phyloP scores from a whole-genome alignment of 73 alveolate genomes.

The Diophrys sp. region DNA sequence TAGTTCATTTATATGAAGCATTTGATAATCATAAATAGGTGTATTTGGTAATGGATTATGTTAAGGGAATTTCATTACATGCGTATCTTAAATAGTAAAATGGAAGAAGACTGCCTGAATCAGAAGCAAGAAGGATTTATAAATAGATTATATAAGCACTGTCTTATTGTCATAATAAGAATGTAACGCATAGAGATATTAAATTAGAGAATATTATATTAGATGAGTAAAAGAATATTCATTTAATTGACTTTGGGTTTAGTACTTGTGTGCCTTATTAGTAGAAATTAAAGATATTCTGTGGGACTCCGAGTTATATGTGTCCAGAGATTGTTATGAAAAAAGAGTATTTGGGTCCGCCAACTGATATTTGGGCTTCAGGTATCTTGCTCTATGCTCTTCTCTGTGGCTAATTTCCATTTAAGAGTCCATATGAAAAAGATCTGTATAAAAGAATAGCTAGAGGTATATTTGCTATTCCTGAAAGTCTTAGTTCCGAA shows the following conservation, averaged over 20 bases:
- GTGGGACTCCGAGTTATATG: conserved; percentile 91
- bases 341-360: conserved; percentile 60
- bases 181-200: conserved; percentile 87
- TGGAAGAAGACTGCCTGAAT: conserved; percentile 62
- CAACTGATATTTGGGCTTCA: conserved; percentile 62
- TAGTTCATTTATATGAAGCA: conserved; percentile 80
- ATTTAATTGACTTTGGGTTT: conserved; percentile 86
- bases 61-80: conserved; percentile 86
- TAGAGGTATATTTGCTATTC: neutral
- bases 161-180: conserved; percentile 70
- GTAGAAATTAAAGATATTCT: conserved; percentile 52
- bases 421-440: conserved; percentile 50
- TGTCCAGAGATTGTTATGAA: conserved; percentile 70
- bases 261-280: conserved; percentile 63
- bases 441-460: conserved; percentile 57
- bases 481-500: neutral
- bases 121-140: conserved; percentile 79
- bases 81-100: conserved; percentile 66
- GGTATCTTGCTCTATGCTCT: conserved; percentile 54
- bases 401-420: conserved; percentile 61
- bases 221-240: conserved; percentile 67
- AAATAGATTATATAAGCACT: conserved; percentile 75
- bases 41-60: conserved; percentile 83
- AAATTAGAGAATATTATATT: conserved; percentile 84
- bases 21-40: conserved; percentile 78